Evolutionary conservation across 2,329 filamentous ascomycete species (phyloP).

Genomic region (Claviceps sp.): DNA sequence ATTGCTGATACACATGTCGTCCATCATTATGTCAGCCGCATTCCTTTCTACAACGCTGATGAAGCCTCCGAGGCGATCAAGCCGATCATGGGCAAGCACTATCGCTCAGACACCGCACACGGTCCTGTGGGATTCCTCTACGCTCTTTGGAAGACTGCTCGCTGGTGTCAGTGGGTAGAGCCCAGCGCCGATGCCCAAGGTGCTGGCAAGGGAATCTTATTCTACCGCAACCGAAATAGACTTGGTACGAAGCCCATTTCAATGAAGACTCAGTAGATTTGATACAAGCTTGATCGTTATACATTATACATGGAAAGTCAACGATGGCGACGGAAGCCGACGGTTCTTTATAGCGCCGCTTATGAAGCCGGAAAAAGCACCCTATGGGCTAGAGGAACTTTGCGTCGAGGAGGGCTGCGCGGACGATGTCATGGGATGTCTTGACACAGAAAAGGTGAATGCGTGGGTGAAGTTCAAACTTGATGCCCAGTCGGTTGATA

Average conservation of each 20-base stretch:
- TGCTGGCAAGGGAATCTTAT: conserved; percentile 71
- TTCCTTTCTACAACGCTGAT: conserved; percentile 93
- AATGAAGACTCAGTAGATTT: conserved; percentile 9
- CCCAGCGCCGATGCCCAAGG: conserved; percentile 69
- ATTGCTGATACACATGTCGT: conserved; percentile 97
- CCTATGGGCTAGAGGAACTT: too few relatives aligned
- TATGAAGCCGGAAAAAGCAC: neutral
- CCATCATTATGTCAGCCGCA: conserved; percentile 92
- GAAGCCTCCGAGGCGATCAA: conserved; percentile 92
- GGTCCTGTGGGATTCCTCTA: conserved; percentile 73
- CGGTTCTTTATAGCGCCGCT: neutral
- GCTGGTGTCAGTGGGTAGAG: conserved; percentile 97
- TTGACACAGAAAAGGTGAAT: too few relatives aligned
- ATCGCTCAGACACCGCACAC: conserved; percentile 66
- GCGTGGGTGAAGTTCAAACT: too few relatives aligned
- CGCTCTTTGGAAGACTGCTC: conserved; percentile 66
- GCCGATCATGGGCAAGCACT: conserved; percentile 88
- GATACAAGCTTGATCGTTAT: too few relatives aligned
- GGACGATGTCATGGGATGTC: too few relatives aligned
- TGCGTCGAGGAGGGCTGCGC: too few relatives aligned
- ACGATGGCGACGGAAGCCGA: conserved; percentile 1
- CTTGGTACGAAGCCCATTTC: conserved; percentile 44
- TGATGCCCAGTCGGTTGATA: too few relatives aligned
- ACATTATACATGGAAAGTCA: neutral
- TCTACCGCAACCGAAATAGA: conserved; percentile 92